Evolutionary conservation across 345 rosid species (phyloP), one percentile per base, ranked within the genome.

Genomic region (Eutrema japonicum): DNA sequence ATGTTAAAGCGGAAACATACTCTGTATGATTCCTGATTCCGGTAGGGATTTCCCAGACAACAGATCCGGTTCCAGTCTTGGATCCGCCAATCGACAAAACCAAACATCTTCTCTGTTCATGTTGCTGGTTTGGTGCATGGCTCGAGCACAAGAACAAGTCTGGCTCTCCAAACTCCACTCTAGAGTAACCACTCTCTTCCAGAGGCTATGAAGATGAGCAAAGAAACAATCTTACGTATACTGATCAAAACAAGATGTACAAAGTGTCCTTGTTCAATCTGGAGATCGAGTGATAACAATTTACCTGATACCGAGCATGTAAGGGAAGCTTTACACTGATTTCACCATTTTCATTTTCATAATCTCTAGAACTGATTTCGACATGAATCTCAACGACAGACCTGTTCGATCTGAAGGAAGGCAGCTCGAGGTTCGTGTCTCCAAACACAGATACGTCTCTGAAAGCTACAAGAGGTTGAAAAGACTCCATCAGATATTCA

Each of bases 381-480:
- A 86, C 68, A 74, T 89, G 97, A 80, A 92, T 75, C 89, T 94
- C 99, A 66, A 92, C 92, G 62, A 72, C 82, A 8, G 96, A 82
- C 18, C 74, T 86, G 54, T 94, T 87, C 27, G 97, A 91, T 70
- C 54, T 84, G 70, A 89, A 75, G 12, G 96, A 82, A 27, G 96
- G 97, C 74, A 86, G 75, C 70, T 95, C 99, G 59, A 95, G 85
- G 82, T 95, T 85, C 49, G 86, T 84, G 77, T 90, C 99, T 78
- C 99, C 96, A 12, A 86, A 87, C 70, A 88, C 96, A 66, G 88
- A 88, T 35, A 84, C 74, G 22, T 82, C 82, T 41, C 69, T 66
- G 27, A 78, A 92, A 27, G 29, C 99, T 91, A 84, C 78, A 79
- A 77, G 18, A 51, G 29, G 55, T 48, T 42, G 46, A 70, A 40